phyloP scores from a whole-genome alignment of 2,329 filamentous ascomycete genomes.

The Pseudogymnoascus sp. region DNA sequence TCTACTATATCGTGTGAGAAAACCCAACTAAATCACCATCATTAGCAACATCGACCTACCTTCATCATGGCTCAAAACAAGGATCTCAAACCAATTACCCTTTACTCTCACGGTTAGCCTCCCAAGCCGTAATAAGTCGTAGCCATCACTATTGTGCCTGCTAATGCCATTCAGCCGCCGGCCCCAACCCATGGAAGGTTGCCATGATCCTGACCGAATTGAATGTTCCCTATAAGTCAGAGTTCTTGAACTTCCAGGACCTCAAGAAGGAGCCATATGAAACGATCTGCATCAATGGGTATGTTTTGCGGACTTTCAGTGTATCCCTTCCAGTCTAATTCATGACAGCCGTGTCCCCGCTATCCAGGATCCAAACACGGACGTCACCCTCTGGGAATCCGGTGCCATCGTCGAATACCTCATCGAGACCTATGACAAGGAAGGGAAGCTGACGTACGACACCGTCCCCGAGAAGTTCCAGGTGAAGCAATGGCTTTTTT shows the following conservation, averaged over 20 bases:
- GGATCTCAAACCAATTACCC: slow-evolving; percentile 9
- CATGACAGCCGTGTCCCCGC: slow-evolving; percentile 14
- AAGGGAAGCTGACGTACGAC: slow-evolving; percentile 28
- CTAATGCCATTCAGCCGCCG: not conserved
- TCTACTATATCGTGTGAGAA: not conserved
- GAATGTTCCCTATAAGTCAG: slow-evolving; percentile 11
- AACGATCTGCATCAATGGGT: slow-evolving; percentile 19
- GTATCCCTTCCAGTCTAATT: not conserved
- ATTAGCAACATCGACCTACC: not conserved
- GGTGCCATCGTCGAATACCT: slow-evolving; percentile 37
- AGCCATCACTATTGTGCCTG: not conserved
- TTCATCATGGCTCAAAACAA: not conserved
- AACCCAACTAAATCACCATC: not conserved
- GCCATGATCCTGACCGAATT: slow-evolving; percentile 21
- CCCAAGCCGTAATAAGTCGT: not conserved
- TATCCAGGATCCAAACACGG: slow-evolving; percentile 32
- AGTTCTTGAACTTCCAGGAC: slow-evolving; percentile 23
- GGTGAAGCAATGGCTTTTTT: slow-evolving; percentile 30
- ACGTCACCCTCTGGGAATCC: slow-evolving; percentile 36
- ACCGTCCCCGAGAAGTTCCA: slow-evolving; percentile 24
- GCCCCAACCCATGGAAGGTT: slow-evolving; percentile 15
- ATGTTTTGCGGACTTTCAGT: not conserved
- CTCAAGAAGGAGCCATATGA: slow-evolving; percentile 32
- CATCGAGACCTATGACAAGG: slow-evolving; percentile 31
- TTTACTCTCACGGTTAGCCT: slow-evolving; percentile 8